phyloP scores from a whole-genome alignment of 306 rosid genomes.

The Comarum palustre region DNA sequence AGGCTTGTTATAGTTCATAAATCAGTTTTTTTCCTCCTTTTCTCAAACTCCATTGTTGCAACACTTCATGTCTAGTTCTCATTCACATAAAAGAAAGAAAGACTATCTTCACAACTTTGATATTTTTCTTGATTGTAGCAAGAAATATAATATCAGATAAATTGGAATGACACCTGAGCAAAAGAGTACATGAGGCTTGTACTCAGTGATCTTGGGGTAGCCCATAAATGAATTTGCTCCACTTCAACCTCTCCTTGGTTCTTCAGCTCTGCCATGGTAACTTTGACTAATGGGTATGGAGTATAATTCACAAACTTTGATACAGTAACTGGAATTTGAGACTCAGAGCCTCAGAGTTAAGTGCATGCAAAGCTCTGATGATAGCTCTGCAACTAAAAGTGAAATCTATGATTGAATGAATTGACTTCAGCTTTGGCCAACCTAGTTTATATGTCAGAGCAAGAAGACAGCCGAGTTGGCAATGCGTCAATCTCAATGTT shows the following conservation, averaged over 20 bases:
- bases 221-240: constrained; percentile 80
- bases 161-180: constrained; percentile 52
- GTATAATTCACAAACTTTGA: neutral
- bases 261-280: constrained; percentile 40
- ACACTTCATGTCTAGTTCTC: neutral
- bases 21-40: neutral
- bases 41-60: neutral
- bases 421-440: neutral
- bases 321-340: neutral
- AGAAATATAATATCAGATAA: neutral
- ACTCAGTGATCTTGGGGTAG: constrained; percentile 75
- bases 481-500: constrained; percentile 7
- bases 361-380: neutral
- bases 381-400: constrained; percentile 9
- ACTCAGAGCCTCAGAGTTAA: neutral
- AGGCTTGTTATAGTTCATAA: neutral
- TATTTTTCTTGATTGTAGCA: neutral
- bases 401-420: neutral
- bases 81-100: neutral
- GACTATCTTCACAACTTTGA: neutral
- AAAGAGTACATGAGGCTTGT: constrained; percentile 79
- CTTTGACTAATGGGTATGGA: neutral
- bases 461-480: neutral
- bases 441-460: neutral
- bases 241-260: constrained; percentile 31